Evolutionary conservation across 2,329 filamentous ascomycete genomes (phyloP), one percentile per base, ranked within the genome.

Genomic region (Hymenoscyphus infarciens): DNA sequence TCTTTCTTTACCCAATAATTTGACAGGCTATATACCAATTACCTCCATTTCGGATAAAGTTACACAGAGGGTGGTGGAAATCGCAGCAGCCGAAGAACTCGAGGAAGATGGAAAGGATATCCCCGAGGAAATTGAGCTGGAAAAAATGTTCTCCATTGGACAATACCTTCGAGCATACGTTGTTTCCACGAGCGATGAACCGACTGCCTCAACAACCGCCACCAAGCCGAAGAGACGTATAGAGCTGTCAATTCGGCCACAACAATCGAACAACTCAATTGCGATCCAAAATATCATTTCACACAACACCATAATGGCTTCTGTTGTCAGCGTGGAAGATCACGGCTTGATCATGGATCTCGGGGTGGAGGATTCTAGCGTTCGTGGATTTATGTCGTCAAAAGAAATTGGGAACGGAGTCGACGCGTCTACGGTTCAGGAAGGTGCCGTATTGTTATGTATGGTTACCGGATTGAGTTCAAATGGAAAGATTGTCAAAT

Each of bases 271-370:
- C 74, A 83, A 83, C 2, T 88, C 90, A 1, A 79, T 99, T 25
- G 80, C 83, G 3, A 83, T 85, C 68, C 85, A 89, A 49, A 91
- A 92, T 70, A 77, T 97, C 10, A 86, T 95, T 10, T 77, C 83
- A 49, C 89, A 96, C 72, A 83, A 81, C 67, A 92, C 90, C 55
- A 80, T 98, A 22, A 96, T 98, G 82, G 94, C 92, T 1, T 89
- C 92, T 0, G 88, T 99, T 29, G 78, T 84, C 58, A 99, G 94
- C 75, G 89, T 96, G n/a, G 94, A 99, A 76, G 96, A 99, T 71
- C 93, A 97, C 72, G 95, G 95, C 65, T 83, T 95, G 63, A 85
- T 98, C 61, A 97, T 99, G 92, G 92, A 97, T 69, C 78, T 98
- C 42, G 92, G 92, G 19, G 80, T 98, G 6, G 81, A 87, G 39